These are phyloP conservation scores for Adiantum capillusveneris DNA, from an alignment of 75 land plant species.

Conservation along the genomic window DNA sequence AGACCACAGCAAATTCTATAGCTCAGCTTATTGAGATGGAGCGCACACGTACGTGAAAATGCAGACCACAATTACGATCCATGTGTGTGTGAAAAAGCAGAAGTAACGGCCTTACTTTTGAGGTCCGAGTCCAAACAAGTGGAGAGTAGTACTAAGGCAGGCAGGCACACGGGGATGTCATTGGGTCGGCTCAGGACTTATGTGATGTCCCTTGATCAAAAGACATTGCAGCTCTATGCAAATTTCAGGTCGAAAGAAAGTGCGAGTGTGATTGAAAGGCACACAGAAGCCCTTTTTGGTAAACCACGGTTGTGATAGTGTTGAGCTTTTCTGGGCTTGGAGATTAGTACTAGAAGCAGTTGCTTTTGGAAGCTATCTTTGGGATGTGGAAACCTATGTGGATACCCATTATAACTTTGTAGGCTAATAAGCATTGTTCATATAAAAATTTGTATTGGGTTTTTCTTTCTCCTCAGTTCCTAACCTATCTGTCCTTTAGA, in stretches of 20 bases:
- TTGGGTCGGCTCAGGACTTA: constrained; percentile 33
- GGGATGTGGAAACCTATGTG: constrained; percentile 71
- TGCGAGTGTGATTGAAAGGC: constrained; percentile 55
- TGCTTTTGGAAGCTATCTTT: constrained; percentile 70
- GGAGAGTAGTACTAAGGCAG: no score
- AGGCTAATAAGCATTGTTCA: no score
- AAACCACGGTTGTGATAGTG: constrained; percentile 43
- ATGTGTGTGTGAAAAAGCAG: no score
- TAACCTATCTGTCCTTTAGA: no score
- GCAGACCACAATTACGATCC: neutral
- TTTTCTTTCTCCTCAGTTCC: no score
- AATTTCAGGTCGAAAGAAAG: constrained; percentile 63
- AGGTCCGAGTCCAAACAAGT: no score
- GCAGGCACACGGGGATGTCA: neutral
- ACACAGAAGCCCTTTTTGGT: constrained; percentile 72
- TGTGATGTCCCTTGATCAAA: constrained; percentile 67
- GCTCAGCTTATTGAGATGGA: neutral
- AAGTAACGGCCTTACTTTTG: no score
- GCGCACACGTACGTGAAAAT: neutral
- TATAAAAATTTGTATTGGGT: no score
- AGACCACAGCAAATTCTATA: constrained; percentile 36
- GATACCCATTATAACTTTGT: constrained; percentile 64
- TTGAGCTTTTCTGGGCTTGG: constrained; percentile 49
- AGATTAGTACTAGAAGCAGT: constrained; percentile 65
- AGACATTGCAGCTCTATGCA: constrained; percentile 61